Conservation (phyloP, 768 basidiomycete species). For the Mrakia frigida region DNA sequence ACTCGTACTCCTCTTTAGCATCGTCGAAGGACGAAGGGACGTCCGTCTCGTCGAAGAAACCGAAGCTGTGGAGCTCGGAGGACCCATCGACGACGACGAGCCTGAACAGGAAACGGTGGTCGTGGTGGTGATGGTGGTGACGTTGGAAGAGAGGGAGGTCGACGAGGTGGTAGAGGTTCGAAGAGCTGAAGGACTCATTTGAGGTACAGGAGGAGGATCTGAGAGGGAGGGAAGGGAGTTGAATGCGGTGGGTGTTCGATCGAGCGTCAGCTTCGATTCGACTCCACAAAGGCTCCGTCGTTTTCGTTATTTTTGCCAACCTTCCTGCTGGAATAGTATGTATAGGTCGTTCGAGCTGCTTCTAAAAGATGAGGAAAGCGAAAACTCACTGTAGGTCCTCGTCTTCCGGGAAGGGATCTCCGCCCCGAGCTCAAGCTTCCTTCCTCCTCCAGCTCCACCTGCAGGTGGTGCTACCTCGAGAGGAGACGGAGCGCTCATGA, state of each 20-base stretch:
- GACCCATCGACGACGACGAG: constrained; percentile 5
- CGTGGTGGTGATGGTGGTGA: constrained; percentile 10
- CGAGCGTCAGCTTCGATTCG: no score
- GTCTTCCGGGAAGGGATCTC: neutral
- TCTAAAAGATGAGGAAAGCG: neutral
- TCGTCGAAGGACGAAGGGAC: neutral
- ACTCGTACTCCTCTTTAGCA: neutral
- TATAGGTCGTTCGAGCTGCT: no score
- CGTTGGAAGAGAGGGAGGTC: neutral
- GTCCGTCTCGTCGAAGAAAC: neutral
- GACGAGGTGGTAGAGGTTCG: neutral
- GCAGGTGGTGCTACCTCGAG: neutral
- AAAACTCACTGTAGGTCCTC: neutral
- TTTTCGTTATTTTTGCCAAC: neutral
- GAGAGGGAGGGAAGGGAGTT: neutral
- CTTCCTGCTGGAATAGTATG: no score
- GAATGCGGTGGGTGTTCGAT: neutral
- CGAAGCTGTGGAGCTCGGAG: neutral
- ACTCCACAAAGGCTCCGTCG: neutral
- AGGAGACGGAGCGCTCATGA: neutral
- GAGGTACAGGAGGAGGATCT: constrained; percentile 4
- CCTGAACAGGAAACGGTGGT: neutral
- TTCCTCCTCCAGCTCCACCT: neutral
- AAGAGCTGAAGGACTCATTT: constrained; percentile 1
- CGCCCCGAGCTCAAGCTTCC: neutral